Evolutionary conservation across 192 early-diverging fungal genomes (phyloP), one percentile per base, ranked within the genome.

Genomic region (Linnemannia hyalina): DNA sequence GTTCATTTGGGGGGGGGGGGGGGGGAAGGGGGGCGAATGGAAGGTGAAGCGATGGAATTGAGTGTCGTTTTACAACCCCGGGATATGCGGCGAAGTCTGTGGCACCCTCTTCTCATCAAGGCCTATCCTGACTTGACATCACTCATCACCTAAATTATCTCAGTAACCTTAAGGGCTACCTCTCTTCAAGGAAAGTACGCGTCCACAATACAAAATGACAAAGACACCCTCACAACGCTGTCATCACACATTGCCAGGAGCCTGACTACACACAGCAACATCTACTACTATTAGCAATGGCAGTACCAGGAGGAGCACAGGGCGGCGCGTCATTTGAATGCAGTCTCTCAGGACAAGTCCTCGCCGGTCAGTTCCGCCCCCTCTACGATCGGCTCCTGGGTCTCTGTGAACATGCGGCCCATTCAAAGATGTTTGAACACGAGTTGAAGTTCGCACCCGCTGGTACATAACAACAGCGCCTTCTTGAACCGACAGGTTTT

Each of bases 321-420:
- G 76, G 78, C 32, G 84, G 84, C 36, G 84, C 84, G 4, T 86
- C 84, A 32, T 86, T 86, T 40, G 84, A 86, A 78, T 86, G 84
- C 80, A 86, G 80, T 69, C 40, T 86, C 4, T 26, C 72, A 36
- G 84, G 84, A 22, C 77, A 75, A n/a, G 84, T 86, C 16, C 55
- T 73, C 16, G 72, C 84, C 32, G 84, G 84, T 57, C 84, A 86
- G 42, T 86, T 86, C 42, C 70, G 69, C 20, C 84, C 77, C 29
- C 70, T 86, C 4, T 86, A 86, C 42, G 84, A 86, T 77, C 84
- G 80, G 8, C 79, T 86, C 7, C 44, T 86, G 8, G 84, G 84
- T 38, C 38, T 86, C 10, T 86, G 84, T 65, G 84, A 86, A 70
- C 84, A 86, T 78, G 55, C 75, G 20, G 84, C 84, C 4, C 74